A percentile compares a stretch with the other conserved stretches of the same genome.
Evolutionary conservation across 2,329 filamentous ascomycete genomes (phyloP).

Genomic region (Aspergillus ustus): DNA sequence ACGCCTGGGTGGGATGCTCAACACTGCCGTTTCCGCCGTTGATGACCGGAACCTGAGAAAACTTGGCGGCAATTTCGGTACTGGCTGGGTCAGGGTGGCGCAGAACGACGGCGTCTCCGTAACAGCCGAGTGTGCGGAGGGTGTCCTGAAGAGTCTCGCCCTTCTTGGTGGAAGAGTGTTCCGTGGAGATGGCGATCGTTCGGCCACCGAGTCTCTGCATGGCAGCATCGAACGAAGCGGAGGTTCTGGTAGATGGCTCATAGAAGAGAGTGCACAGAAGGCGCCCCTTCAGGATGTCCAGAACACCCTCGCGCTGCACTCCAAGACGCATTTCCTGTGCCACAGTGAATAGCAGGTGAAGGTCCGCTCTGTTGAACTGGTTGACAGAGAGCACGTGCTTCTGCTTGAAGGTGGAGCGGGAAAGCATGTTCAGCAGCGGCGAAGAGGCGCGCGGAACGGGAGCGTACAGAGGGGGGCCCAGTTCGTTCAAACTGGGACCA

Average conservation of each 20-base stretch:
- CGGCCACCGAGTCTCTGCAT: constrained; percentile 97
- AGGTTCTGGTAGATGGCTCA: constrained; percentile 95
- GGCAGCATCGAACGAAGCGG: constrained; percentile 92
- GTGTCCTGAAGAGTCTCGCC: constrained; percentile 93
- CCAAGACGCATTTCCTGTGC: constrained; percentile 97
- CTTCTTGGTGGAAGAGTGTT: constrained; percentile 88
- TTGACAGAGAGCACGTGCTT: constrained; percentile 90
- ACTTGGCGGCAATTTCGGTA: constrained; percentile 81
- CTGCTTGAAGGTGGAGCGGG: constrained; percentile 83
- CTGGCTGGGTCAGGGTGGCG: constrained; percentile 85
- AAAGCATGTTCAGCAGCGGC: constrained; percentile 71
- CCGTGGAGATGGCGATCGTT: constrained; percentile 79
- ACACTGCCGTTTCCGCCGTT: constrained; percentile 96
- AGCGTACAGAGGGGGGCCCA: constrained; percentile 46
- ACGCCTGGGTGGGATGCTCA: constrained; percentile 96
- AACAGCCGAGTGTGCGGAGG: constrained; percentile 89
- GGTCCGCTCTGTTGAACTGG: constrained; percentile 83
- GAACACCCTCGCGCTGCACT: constrained; percentile 87
- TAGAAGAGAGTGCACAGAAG: constrained; percentile 95
- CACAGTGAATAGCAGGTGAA: constrained; percentile 93
- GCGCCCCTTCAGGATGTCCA: constrained; percentile 83
- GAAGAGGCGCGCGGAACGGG: constrained; percentile 60
- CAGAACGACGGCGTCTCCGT: constrained; percentile 93
- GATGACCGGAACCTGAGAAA: constrained; percentile 88
- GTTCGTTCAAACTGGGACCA: constrained; percentile 38